Evolutionary conservation across 768 basidiomycete genomes (phyloP), one percentile per base, ranked within the genome.

Genomic region (Rhizopogon sp.): DNA sequence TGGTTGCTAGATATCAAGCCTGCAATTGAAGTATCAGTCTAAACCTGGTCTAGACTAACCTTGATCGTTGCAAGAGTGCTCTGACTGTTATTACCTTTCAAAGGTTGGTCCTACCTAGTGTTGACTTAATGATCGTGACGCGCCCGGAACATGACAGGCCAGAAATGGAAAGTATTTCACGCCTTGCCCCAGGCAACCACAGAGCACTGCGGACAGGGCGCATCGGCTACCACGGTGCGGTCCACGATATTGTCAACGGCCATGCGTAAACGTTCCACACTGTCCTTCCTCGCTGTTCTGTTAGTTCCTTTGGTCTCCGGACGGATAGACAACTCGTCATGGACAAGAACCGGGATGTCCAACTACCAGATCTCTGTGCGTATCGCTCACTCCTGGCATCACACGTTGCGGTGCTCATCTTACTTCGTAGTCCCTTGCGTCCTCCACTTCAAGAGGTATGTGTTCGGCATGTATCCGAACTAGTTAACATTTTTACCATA

Each of bases 331-430:
- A 54, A 54, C 22, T 54, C 53, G 31, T 51, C 53, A 37, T 53
- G 53, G 53, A 35, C 35, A 28, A 16, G 29, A 35, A 14, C 28
- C 17, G 66, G 60, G 14, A 37, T 60, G 58, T 61, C 61, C 52
- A 62, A 60, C 49, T 67, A 65, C 53, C 59, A 62, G 41, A 50
- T 62, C 45, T 63, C 67, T 41, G 67, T 69, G 51, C 56, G 69
- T 42, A 49, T 14, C n/a, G n/a, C 0, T 35, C 0, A 16, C 14
- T 25, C 35, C 22, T 35, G 20, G 13, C 9, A 16, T 49, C 22
- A 14, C 14, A 14, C 16, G 33, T 39, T 37, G n/a, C 7, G 43
- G 37, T 40, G 39, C 39, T 39, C 59, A 51, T 56, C 55, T 20
- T 11, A 46, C 47, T 13, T 17, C 40, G 28, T 29, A 68, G 67